These are phyloP conservation scores for Candida sp. DNA, from an alignment of 1,139 yeast genomes.

Conservation along the genomic window DNA sequence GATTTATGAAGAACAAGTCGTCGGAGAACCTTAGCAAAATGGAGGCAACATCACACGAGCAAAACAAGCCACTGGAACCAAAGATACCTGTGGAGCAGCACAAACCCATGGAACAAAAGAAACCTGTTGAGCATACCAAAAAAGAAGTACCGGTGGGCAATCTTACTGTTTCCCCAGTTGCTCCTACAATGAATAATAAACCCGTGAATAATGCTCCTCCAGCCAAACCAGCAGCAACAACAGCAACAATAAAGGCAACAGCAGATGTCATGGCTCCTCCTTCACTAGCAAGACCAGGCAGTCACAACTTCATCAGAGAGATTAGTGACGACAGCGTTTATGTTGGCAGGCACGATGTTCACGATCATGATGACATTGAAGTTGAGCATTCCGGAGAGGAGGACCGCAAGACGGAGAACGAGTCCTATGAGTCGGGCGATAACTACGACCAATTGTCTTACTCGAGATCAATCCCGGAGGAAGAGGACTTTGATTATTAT, in stretches of 20 bases:
- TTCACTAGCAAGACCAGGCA: slow-evolving; percentile 8
- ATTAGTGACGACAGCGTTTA: slow-evolving; percentile 28
- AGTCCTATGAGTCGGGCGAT: slow-evolving; percentile 12
- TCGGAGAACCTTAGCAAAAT: slow-evolving; percentile 20
- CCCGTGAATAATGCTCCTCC: neutral
- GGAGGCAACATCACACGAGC: neutral
- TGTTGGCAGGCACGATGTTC: slow-evolving; percentile 12
- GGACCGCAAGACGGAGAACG: slow-evolving; percentile 5
- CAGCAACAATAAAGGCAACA: neutral
- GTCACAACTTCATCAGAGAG: slow-evolving; percentile 37
- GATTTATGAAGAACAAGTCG: slow-evolving; percentile 30
- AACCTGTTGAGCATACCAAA: neutral
- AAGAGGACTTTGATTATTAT: slow-evolving; percentile 20
- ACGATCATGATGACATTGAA: slow-evolving; percentile 11
- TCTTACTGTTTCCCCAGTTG: neutral
- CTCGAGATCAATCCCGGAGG: slow-evolving; percentile 7
- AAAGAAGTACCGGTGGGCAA: neutral
- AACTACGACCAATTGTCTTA: slow-evolving; percentile 11
- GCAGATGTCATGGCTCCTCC: neutral
- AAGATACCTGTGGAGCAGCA: no score
- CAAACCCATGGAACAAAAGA: neutral
- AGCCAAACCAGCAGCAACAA: neutral
- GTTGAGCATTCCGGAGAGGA: slow-evolving; percentile 6
- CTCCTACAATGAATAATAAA: neutral
- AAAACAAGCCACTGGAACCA: no score